Base-by-base conservation (phyloP, 2,329 filamentous ascomycete species). In the Fusarium subtropicale region DNA sequence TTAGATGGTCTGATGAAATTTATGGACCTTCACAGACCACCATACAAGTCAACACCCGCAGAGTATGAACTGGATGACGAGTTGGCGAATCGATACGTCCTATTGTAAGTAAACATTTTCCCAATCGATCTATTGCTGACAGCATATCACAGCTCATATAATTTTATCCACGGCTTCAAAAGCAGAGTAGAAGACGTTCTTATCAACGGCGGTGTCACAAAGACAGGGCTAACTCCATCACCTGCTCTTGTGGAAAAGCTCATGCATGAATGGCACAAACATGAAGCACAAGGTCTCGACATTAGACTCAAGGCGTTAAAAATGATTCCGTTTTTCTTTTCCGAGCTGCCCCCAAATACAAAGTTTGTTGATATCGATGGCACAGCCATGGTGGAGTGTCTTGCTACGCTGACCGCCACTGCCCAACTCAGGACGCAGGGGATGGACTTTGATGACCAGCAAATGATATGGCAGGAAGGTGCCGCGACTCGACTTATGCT, bases 141-240 rank as follows among this genome's bases (percentile, higher is more conserved):
- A 1, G 4, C n/a, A 2, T 28, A 6, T 3, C 11, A 5, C 3
- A 73, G 71, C 11, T 53, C 66, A 18, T 73, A 67, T 44, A 73
- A 62, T 33, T 73, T 74, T 22, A 64, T 71, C 5, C 64, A 74
- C n/a, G 71, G 68, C 20, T 44, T 74, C 22, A 74, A 71, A 28
- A 70, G 71, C 31, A 60, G 71, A 9, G 39, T 74, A 1, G 36
- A 62, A 16, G 70, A 69, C 6, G 70, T 63, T 7, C 54, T 56
- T 7, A 20, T 51, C 3, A 13, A 51, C 1, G 5, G 12, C 1
- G 33, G 26, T 18, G n/a, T n/a, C 16, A 39, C 33, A 15, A 39
- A 38, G 18, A n/a, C 22, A 7, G 18, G 30, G 3, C 36, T 44
- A 2, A 26, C 41, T 7, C 58, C 58, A 4, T 31, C 42, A 3